Conservation (phyloP, 305 asterid species). For the Rubia balearica region DNA sequence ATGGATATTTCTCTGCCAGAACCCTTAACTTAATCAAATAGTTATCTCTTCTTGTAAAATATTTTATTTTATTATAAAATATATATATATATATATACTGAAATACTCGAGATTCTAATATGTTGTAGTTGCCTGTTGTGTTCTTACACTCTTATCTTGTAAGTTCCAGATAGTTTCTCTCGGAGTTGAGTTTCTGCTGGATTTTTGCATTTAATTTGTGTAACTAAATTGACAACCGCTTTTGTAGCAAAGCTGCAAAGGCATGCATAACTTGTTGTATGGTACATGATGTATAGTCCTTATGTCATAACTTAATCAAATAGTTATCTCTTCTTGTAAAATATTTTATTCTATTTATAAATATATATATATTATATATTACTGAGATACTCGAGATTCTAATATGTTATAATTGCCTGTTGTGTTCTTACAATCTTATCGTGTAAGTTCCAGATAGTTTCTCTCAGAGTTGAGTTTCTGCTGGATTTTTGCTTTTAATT, state of each 20-base stretch:
- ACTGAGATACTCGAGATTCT: background rate
- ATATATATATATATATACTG: background rate
- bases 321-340: constrained; percentile 2
- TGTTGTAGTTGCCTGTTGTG: background rate
- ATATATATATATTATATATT: too few relatives aligned
- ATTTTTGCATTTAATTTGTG: background rate
- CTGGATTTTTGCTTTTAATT: background rate
- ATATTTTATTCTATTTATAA: too few relatives aligned
- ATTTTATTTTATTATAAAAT: too few relatives aligned
- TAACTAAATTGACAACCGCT: background rate
- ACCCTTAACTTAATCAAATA: background rate
- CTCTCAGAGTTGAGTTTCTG: background rate
- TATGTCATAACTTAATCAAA: background rate
- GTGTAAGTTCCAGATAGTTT: background rate
- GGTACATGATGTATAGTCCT: background rate
- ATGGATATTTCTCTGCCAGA: constrained; percentile 7
- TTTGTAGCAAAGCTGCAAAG: background rate
- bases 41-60: background rate
- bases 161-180: background rate
- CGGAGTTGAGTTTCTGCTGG: background rate
- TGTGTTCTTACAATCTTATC: background rate
- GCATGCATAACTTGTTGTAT: background rate
- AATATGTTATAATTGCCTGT: background rate
- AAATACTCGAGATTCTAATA: background rate
- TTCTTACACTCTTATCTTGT: background rate